Percentiles rank a stretch among this genome's conserved stretches.
phyloP scores from a whole-genome alignment of 768 basidiomycete genomes.

The Xerocomellus dryophilus region DNA sequence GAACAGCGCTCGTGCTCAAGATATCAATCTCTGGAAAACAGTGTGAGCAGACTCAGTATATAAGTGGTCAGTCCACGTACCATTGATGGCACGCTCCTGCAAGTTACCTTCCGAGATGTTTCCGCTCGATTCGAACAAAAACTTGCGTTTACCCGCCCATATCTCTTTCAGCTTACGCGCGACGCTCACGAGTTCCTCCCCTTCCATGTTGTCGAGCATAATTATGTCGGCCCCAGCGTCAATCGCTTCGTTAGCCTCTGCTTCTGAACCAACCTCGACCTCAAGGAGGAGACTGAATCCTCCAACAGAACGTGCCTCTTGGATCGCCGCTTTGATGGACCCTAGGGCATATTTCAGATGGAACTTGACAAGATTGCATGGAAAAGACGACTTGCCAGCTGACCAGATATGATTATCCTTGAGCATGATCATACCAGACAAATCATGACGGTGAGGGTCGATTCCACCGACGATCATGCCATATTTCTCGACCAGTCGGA shows the following conservation, averaged over 20 bases:
- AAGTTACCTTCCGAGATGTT: slow-evolving; percentile 90
- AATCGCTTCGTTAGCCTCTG: slow-evolving; percentile 96
- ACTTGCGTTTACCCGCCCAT: slow-evolving; percentile 80
- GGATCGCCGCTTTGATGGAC: slow-evolving; percentile 86
- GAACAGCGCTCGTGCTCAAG: slow-evolving; percentile 84
- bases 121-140: slow-evolving; percentile 91
- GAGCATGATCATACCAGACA: slow-evolving; percentile 99
- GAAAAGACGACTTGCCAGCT: slow-evolving; percentile 51
- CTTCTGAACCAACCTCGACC: slow-evolving; percentile 87
- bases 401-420: slow-evolving; percentile 99
- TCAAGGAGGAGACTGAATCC: slow-evolving; percentile 91
- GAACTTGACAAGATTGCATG: not conserved
- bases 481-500: slow-evolving; percentile 96
- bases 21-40: slow-evolving; percentile 80
- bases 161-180: slow-evolving; percentile 71
- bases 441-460: slow-evolving; percentile 91
- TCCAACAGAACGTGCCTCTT: slow-evolving; percentile 81
- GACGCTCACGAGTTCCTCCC: slow-evolving; percentile 61
- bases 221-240: slow-evolving; percentile 91
- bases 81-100: slow-evolving; percentile 74
- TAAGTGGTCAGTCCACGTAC: slow-evolving; percentile 40
- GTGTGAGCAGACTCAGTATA: slow-evolving; percentile 1
- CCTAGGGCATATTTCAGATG: slow-evolving; percentile 42
- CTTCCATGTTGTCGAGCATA: slow-evolving; percentile 94
- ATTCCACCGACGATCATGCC: slow-evolving; percentile 98